These are phyloP conservation scores for Sporisorium graminicola DNA, from an alignment of 1,284 basidiomycete species.

Conservation along the genomic window DNA sequence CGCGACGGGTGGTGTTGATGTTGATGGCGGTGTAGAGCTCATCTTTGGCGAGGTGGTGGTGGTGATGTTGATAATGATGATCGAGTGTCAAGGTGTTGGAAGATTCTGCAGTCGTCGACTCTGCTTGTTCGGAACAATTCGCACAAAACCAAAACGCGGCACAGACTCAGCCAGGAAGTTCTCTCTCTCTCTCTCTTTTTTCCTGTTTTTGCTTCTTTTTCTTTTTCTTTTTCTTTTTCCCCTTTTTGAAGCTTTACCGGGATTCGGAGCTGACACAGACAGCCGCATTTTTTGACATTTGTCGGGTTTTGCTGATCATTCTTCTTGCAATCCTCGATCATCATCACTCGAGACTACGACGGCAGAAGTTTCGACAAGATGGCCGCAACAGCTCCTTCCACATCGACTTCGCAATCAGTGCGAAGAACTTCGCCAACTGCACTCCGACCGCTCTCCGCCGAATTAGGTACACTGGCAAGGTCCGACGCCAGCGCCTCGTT, in stretches of 20 bases:
- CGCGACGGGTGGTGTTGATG: slow-evolving; percentile 5
- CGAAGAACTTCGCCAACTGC: slow-evolving; percentile 33
- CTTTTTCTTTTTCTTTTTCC: background rate
- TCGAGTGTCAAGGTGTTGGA: too few species aligned
- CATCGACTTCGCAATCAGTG: slow-evolving; percentile 1
- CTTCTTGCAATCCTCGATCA: slow-evolving; percentile 1
- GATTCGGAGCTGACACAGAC: slow-evolving; percentile 4
- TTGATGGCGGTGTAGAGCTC: slow-evolving; percentile 24
- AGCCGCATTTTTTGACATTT: background rate
- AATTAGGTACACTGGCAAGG: slow-evolving; percentile 37
- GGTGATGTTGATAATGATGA: slow-evolving; percentile 10
- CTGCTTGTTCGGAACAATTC: slow-evolving; percentile 6
- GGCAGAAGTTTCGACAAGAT: background rate
- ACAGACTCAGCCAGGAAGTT: too few species aligned
- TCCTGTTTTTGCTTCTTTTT: background rate
- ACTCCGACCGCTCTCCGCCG: slow-evolving; percentile 36
- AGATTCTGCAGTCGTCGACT: too few species aligned
- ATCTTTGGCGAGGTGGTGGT: slow-evolving; percentile 6
- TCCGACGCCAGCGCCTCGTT: slow-evolving; percentile 60
- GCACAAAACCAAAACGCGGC: background rate
- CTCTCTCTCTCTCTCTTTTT: too few species aligned
- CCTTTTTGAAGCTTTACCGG: background rate
- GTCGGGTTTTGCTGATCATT: background rate
- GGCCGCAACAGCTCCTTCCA: slow-evolving; percentile 7
- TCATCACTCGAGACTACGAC: background rate